Evolutionary conservation across 305 asterid genomes (phyloP), one percentile per base, ranked within the genome.

Genomic region (Fraxinus nigra): DNA sequence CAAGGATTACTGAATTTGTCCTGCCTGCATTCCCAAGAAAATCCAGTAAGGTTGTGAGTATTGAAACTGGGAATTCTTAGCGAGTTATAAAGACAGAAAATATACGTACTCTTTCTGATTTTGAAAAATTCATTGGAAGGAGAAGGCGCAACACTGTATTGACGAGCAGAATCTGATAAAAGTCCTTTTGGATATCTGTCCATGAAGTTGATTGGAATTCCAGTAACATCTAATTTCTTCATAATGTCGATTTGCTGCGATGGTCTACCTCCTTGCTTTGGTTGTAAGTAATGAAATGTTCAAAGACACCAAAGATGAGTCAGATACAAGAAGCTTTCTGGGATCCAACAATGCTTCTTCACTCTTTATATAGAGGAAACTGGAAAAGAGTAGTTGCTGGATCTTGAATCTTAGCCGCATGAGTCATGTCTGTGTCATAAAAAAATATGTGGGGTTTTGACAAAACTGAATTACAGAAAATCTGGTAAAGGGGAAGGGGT

Each of bases 401-500:
- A 78, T 51, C n/a, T 11, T 28, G 32, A 61, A 80, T 79, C 80
- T 43, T 79, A 75, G 33, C 63, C 80, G 81, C 85, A 81, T 84
- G 89, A 87, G 84, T 89, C 91, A 87, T 88, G 81, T 83, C 77
- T 79, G 85, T 28, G 81, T 89, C 92, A 89, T 80, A 11, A 78
- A 76, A 91, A 48, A 77, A 51, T 1, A 16, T 13, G n/a, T 43
- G 54, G 51, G 16, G 16, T 43, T 43, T 43, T 54, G 63, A 76
- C n/a, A 48, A 48, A 48, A 48, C n/a, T 3, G 20, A 48, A 14
- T 11, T 11, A 48, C n/a, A 48, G 20, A 48, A 48, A 48, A 48
- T 48, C 14, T 13, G 59, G 18, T 48, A 8, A 14, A 48, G 61
- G 20, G 20, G 7, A 2, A 4, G 46, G 46, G 43, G 10, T 34